Base-by-base conservation (phyloP, 768 basidiomycete species). In the Russula virescens region DNA sequence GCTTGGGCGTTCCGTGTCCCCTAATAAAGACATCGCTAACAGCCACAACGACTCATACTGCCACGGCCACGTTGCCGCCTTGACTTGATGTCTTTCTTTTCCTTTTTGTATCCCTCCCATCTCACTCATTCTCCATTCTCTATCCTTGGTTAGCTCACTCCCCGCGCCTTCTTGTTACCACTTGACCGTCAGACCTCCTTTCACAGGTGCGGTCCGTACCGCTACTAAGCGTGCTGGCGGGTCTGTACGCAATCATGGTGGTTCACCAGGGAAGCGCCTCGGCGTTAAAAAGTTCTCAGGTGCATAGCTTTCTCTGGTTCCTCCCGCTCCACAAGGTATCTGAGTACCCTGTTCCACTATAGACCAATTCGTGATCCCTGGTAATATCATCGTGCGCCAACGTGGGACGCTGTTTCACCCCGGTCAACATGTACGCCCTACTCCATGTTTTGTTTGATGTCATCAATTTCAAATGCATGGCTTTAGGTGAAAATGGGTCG, bases 161-260 rank as follows among this genome's bases (percentile, higher is more conserved):
- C 14, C 18, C 40, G 28, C 13, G 26, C 40, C 34, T 38, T 2
- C 18, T 43, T 8, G 46, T 74, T 28, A 31, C 19, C n/a, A 8
- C 49, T 7, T 54, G 18, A 67, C 80, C 50, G 76, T 79, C 81
- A 31, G n/a, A 40, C 25, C 18, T 23, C 10, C 9, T 35, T 11
- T 11, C 31, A 18, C 55, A 81, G 81, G 75, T 38, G 83, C 94
- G 47, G 79, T 96, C 53, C 87, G 96, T 71, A 96, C 89, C 14
- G 94, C 97, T 40, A 98, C 97, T 61, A 99, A 99, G 75, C 86
- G 93, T 47, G 96, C 94, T 49, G 96, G 95, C 69, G 97, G 97
- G 45, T 91, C 89, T 9, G 89, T 94, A 3, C 86, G 89, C 73
- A 98, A 98, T 73, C 89, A 94, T 69, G 87, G 96, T 62, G 89